Conservation (phyloP, 106 monocot genomes). For the Xerophyta viscosa region DNA sequence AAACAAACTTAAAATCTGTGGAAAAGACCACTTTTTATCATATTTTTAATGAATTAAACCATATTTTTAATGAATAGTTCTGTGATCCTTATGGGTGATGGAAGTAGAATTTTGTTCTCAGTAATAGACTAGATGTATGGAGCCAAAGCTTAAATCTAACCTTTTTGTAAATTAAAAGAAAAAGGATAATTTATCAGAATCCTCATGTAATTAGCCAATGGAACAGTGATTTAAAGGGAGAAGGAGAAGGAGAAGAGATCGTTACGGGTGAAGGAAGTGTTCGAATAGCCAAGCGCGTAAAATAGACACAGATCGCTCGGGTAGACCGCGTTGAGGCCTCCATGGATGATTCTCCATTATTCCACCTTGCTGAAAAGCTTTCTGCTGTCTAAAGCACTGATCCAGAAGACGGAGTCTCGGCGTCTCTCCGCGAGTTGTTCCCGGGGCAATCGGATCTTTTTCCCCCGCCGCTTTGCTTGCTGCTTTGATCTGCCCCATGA, state of each 20-base stretch:
- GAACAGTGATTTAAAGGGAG: too few species aligned
- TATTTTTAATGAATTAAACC: too few species aligned
- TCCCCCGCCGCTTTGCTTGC: slow-evolving; percentile 65
- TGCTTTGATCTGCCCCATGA: slow-evolving; percentile 54
- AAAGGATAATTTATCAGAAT: background rate
- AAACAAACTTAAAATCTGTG: too few species aligned
- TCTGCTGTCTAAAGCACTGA: slow-evolving; percentile 71
- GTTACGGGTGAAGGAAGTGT: slow-evolving; percentile 88
- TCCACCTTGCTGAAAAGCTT: slow-evolving; percentile 47
- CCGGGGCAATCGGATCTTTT: slow-evolving; percentile 38
- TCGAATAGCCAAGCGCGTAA: slow-evolving; percentile 94
- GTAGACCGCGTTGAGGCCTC: slow-evolving; percentile 86
- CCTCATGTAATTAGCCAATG: too few species aligned
- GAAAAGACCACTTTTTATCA: too few species aligned
- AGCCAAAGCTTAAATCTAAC: background rate
- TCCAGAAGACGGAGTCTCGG: slow-evolving; percentile 79
- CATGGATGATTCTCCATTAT: slow-evolving; percentile 63
- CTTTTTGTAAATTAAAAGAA: background rate
- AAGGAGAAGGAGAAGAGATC: background rate
- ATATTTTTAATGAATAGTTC: too few species aligned
- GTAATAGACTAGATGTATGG: too few species aligned
- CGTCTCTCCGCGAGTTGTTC: slow-evolving; percentile 62
- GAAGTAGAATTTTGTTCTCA: too few species aligned
- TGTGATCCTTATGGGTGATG: too few species aligned
- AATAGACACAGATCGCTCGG: slow-evolving; percentile 62